Percentiles rank a stretch among this genome's conserved stretches.
These are phyloP conservation scores for Tetragonia tetragonoides DNA, from an alignment of 148 eudicot species.

Conservation along the genomic window DNA sequence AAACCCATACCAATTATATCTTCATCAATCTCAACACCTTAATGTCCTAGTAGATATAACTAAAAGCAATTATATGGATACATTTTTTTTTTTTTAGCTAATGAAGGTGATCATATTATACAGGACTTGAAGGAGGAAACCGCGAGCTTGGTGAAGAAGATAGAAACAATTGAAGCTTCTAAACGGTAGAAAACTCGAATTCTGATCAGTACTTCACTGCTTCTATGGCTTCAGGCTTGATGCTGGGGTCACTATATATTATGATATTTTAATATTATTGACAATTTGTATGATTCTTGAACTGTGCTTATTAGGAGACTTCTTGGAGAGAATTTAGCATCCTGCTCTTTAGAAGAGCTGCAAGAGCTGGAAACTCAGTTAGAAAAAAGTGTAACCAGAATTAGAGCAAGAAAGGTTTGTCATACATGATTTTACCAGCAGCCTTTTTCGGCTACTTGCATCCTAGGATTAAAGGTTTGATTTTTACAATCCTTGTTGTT, in stretches of 20 bases:
- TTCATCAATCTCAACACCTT: no score
- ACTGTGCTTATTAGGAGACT: constrained; percentile 48
- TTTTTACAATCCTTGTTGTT: constrained; percentile 13
- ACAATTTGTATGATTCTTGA: no score
- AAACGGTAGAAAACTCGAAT: constrained; percentile 44
- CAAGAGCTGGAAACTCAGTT: constrained; percentile 71
- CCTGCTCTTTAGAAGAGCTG: constrained; percentile 72
- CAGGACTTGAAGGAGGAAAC: constrained; percentile 79
- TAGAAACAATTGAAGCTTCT: constrained; percentile 66
- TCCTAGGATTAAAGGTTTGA: not conserved
- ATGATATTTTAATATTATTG: no score
- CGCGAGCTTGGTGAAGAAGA: constrained; percentile 63
- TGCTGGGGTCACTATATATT: no score
- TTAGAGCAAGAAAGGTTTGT: constrained; percentile 79
- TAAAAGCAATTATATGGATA: no score
- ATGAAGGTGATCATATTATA: not conserved
- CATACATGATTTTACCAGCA: not conserved
- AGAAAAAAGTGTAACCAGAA: constrained; percentile 58
- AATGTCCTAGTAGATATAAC: no score
- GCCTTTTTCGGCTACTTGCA: not conserved
- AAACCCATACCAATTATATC: no score
- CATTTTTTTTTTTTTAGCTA: not conserved
- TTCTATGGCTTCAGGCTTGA: no score
- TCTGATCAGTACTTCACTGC: not conserved
- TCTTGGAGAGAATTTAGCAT: constrained; percentile 70